Percentiles rank a stretch among this genome's conserved stretches.
These are phyloP conservation scores for Nitzschia sp. DNA, from an alignment of 108 stramenopile genomes.

Conservation along the genomic window DNA sequence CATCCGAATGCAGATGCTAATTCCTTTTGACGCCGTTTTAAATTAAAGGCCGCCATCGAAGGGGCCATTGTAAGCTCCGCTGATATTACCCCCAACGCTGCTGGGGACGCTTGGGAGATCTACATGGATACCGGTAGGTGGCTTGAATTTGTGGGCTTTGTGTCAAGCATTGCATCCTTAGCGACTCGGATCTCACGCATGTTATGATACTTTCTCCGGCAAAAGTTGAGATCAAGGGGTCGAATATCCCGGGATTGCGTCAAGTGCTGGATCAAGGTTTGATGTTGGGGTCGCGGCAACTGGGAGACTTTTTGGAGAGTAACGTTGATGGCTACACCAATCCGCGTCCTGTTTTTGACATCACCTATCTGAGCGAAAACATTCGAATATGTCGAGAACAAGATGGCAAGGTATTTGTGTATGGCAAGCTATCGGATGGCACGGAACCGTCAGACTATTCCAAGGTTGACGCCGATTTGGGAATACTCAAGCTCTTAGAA, in stretches of 20 bases:
- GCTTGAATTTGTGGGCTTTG: neutral
- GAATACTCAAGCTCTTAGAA: conserved; percentile 64
- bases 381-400: conserved; percentile 80
- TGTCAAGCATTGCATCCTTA: neutral
- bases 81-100: conserved; percentile 48
- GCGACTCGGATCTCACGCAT: neutral
- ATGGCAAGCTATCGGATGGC: conserved; percentile 57
- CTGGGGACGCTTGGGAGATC: conserved; percentile 52
- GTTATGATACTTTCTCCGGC: too few species aligned
- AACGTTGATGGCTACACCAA: conserved; percentile 53
- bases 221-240: conserved; percentile 84
- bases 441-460: conserved; percentile 64
- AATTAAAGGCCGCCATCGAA: conserved; percentile 55
- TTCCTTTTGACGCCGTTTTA: too few species aligned
- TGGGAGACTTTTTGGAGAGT: conserved; percentile 67
- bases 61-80: conserved; percentile 85
- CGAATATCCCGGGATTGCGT: conserved; percentile 72
- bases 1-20: too few species aligned
- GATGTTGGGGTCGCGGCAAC: conserved; percentile 56
- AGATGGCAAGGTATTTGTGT: conserved; percentile 81
- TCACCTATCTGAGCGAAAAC: conserved; percentile 58
- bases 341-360: conserved; percentile 66
- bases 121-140: conserved; percentile 63
- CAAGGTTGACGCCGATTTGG: conserved; percentile 69
- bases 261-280: conserved; percentile 59